These are phyloP conservation scores for Aspergillus fumigatus DNA, from an alignment of 2,329 filamentous ascomycete genomes.

Conservation along the genomic window DNA sequence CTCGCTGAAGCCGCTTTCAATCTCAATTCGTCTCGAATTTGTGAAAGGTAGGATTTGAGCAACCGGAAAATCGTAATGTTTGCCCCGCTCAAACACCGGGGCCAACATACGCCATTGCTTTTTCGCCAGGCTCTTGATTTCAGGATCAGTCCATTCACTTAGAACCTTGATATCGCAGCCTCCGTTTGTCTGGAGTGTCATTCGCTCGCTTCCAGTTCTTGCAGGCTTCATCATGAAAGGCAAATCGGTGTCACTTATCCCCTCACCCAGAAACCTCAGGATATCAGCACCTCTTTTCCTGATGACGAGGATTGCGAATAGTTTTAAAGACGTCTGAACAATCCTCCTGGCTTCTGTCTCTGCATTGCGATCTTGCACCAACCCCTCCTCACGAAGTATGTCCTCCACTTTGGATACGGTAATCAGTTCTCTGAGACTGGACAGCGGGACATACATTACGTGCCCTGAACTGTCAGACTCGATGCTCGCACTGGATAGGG, in stretches of 20 bases:
- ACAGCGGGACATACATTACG: not conserved
- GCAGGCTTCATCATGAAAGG: not conserved
- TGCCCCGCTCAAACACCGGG: not conserved
- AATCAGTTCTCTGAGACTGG: not conserved
- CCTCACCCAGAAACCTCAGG: not conserved
- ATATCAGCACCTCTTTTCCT: not conserved
- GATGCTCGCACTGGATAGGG: not conserved
- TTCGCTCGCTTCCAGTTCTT: not conserved
- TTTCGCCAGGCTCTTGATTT: not conserved
- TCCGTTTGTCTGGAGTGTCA: slow-evolving; percentile 1
- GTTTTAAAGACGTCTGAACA: not conserved
- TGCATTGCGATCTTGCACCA: not conserved
- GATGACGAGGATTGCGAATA: slow-evolving; percentile 2
- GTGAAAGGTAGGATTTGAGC: slow-evolving; percentile 5
- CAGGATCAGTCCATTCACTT: not conserved
- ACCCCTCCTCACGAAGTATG: not conserved
- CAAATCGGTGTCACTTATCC: slow-evolving; percentile 1
- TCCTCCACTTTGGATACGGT: not conserved
- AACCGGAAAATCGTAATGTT: slow-evolving; percentile 3
- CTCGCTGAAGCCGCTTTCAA: slow-evolving; percentile 1
- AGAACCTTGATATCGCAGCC: not conserved
- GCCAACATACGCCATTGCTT: slow-evolving; percentile 9
- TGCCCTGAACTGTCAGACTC: not conserved
- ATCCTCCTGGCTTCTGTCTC: not conserved
- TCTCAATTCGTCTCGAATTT: not conserved